Base-by-base conservation (phyloP, 2,329 filamentous ascomycete genomes). In the Penicillium hesseltinei region DNA sequence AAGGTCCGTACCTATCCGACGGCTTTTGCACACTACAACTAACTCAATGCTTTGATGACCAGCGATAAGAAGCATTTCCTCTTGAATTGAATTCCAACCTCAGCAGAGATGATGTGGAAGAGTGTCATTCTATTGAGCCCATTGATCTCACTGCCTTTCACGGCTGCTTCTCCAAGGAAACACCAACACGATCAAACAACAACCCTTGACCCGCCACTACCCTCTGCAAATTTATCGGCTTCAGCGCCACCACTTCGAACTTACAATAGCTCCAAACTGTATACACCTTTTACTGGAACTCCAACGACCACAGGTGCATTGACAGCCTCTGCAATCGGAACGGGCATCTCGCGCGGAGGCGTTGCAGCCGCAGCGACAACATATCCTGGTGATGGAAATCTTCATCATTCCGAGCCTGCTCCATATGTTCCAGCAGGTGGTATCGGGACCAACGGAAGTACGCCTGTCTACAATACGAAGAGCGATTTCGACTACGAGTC, bases 401-500 rank as follows among this genome's bases (percentile, higher is more conserved):
- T 92, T 1, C 83, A 89, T 54, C 76, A 83, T n/a, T 78, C 83
- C 1, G 76, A 90, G 72, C 89, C 90, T 1, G 85, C 86, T 1
- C 89, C 89, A 0, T 93, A 88, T 75, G 83, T 82, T 0, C 91
- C 90, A 0, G 83, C 80, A 38, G 89, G 90, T 56, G 91, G 91
- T 13, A 74, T 88, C 1, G 90, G 89, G 2, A 92, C 89, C 43
- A 92, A 93, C 59, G 89, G 89, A n/a, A 84, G 85, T 0, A 81
- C 82, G 43, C 90, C 90, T 2, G 84, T 91, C 1, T 93, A 93
- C 73, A 85, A 88, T 59, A 86, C 90, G 0, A 82, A 90, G 66
- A 90, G 87, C 62, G 91, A 95, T 68, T 94, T 92, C 69, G 91
- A 94, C 73, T 94, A 88, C 70, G 82, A 93, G 71, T 92, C 89